Evolutionary conservation across 2,329 filamentous ascomycete species (phyloP).

Genomic region (Claviceps sp.): DNA sequence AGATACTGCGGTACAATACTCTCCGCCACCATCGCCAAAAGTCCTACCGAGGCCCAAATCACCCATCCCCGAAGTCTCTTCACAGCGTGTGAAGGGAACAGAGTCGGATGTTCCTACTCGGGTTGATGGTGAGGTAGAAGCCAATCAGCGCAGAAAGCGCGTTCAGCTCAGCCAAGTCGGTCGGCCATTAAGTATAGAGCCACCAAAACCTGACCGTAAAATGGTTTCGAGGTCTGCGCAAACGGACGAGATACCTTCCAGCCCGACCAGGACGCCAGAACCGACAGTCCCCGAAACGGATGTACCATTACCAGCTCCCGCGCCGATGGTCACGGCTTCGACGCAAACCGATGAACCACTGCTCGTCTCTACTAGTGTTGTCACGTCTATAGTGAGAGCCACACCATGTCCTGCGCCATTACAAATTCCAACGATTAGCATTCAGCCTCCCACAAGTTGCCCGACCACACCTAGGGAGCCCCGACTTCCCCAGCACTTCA

Average conservation of each 20-base stretch:
- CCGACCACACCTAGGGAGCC: constrained; percentile 67
- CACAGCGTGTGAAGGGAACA: constrained; percentile 23
- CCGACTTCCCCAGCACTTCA: constrained; percentile 66
- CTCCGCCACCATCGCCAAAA: constrained; percentile 64
- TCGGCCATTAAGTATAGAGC: constrained; percentile 36
- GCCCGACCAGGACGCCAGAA: constrained; percentile 52
- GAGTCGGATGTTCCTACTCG: constrained; percentile 31
- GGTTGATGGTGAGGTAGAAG: constrained; percentile 49
- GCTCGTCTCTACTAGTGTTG: constrained; percentile 9
- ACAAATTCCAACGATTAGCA: constrained; percentile 72
- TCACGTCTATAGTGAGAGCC: constrained; percentile 10
- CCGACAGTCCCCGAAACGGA: constrained; percentile 29
- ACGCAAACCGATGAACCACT: constrained; percentile 43
- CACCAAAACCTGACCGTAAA: constrained; percentile 21
- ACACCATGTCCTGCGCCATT: constrained; percentile 27
- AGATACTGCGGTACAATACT: constrained; percentile 70
- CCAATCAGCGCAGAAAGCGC: constrained; percentile 61
- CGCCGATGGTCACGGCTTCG: constrained; percentile 36
- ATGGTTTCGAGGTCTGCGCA: constrained; percentile 44
- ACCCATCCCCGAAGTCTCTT: constrained; percentile 25
- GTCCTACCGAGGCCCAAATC: constrained; percentile 26
- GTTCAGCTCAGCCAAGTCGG: constrained; percentile 41
- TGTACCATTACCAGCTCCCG: constrained; percentile 23
- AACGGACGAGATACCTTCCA: constrained; percentile 28
- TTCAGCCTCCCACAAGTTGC: constrained; percentile 75